A percentile compares a stretch with the other conserved stretches of the same genome.
phyloP scores from a whole-genome alignment of 768 basidiomycete genomes.

The Pisolithus sp. region DNA sequence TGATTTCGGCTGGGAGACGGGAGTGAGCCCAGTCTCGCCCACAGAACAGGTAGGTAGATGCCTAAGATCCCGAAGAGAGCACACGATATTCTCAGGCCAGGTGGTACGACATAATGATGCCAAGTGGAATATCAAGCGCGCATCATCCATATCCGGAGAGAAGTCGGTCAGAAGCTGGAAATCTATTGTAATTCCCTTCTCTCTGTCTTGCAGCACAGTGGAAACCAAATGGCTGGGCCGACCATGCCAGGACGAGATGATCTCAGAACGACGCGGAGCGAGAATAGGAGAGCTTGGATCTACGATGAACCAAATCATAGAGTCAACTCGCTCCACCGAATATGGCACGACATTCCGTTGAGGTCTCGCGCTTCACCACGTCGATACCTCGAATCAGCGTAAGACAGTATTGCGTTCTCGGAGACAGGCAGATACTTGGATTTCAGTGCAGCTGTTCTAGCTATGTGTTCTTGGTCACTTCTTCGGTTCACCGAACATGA shows the following conservation, averaged over 20 bases:
- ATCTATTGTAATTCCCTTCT: no score
- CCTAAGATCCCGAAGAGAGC: no score
- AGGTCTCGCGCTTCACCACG: conserved; percentile 69
- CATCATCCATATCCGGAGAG: no score
- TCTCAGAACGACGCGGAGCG: conserved; percentile 54
- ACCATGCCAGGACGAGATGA: conserved; percentile 43
- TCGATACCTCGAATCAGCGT: conserved; percentile 51
- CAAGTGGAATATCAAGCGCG: no score
- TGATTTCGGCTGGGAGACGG: no score
- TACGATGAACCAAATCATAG: conserved; percentile 58
- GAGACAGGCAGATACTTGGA: conserved; percentile 69
- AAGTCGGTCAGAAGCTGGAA: no score
- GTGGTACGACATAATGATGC: no score
- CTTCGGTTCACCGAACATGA: no score
- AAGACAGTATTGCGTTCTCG: conserved; percentile 70
- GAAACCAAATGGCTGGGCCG: conserved; percentile 82
- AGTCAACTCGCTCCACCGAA: conserved; percentile 52
- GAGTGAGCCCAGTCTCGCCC: no score
- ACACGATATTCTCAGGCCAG: no score
- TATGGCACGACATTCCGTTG: conserved; percentile 69
- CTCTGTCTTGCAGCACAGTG: no score
- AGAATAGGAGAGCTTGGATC: conserved; percentile 48
- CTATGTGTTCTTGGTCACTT: conserved; percentile 26
- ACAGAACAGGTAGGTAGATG: no score
- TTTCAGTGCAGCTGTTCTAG: conserved; percentile 95